Evolutionary conservation across 2,329 filamentous ascomycete genomes (phyloP).

Genomic region (Sporothrix protearum): DNA sequence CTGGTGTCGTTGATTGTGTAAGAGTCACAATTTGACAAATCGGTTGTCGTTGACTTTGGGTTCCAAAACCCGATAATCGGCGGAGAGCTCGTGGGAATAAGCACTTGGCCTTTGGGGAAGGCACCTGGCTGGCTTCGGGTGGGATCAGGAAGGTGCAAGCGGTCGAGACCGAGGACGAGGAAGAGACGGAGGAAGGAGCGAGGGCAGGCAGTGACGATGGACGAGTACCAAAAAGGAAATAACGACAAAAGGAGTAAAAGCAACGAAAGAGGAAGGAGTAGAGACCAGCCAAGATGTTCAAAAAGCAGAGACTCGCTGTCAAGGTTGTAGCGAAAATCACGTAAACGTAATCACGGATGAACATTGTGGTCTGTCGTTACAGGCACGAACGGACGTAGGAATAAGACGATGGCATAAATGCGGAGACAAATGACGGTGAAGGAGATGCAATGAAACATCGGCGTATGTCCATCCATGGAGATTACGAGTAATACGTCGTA

Average conservation of each 20-base stretch:
- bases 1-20: neutral
- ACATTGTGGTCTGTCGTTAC: too few relatives aligned
- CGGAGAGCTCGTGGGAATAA: neutral
- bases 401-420: neutral
- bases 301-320: too few relatives aligned
- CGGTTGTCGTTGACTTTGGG: neutral
- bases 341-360: neutral
- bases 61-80: neutral
- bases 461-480: neutral
- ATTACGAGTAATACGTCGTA: neutral
- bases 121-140: neutral
- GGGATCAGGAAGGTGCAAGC: neutral
- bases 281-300: neutral
- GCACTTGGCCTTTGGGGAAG: neutral
- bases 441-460: neutral
- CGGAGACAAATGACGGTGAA: neutral
- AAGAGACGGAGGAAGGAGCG: neutral
- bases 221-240: neutral
- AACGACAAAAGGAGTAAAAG: slow-evolving; percentile 1
- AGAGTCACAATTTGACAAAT: neutral
- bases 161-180: neutral
- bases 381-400: too few relatives aligned
- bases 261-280: slow-evolving; percentile 1
- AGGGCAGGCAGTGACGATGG: neutral
- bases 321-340: too few relatives aligned